Base-by-base conservation (phyloP, 2,329 filamentous ascomycete species). In the Ophiosphaerella herpotricha region DNA sequence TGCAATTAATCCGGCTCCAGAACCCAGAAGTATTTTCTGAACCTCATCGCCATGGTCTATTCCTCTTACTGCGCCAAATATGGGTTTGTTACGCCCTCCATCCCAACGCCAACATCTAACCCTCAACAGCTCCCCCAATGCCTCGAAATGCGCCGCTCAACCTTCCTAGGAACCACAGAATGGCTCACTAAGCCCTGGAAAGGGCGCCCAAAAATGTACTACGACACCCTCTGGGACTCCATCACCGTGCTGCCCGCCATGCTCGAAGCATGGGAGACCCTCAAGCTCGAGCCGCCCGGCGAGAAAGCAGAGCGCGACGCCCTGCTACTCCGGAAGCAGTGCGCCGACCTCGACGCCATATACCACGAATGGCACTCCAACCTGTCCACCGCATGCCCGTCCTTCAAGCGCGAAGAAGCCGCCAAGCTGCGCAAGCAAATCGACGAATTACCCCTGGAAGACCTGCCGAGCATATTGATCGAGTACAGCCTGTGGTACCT, bases 181-280 rank as follows among this genome's bases (percentile, higher is more conserved):
- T 60, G 57, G 54, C 49, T 50, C 23, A 51, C 26, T 2, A 43
- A 50, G n/a, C 57, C 57, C 12, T 60, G 52, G 46, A 39, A 23
- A 11, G 48, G 46, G 5, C 12, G 23, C 6, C 18, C 7, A 4
- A 60, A 56, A 31, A 45, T 11, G 12, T 35, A 33, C 5, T 12
- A 46, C n/a, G 49, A 60, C 41, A 50, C 37, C 3, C 42, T 50
- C 11, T 40, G 39, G 16, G 57, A 60, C 44, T 39, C 53, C 7
- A 13, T 55, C 2, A 35, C 46, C 6, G 31, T 45, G 16, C 11
- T 60, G 2, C 44, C 52, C 12, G 35, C 16, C 11, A 32, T 52
- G 11, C 31, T 58, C 5, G 52, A 55, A 47, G 52, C 52, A 26
- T 54, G 45, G 34, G 52, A 54, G 26, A 18, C 12, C 8, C 7